A percentile compares a stretch with the other conserved stretches of the same genome.
These are phyloP conservation scores for Wallacemonas sp. DNA, from an alignment of 208 protist genomes.

Conservation along the genomic window DNA sequence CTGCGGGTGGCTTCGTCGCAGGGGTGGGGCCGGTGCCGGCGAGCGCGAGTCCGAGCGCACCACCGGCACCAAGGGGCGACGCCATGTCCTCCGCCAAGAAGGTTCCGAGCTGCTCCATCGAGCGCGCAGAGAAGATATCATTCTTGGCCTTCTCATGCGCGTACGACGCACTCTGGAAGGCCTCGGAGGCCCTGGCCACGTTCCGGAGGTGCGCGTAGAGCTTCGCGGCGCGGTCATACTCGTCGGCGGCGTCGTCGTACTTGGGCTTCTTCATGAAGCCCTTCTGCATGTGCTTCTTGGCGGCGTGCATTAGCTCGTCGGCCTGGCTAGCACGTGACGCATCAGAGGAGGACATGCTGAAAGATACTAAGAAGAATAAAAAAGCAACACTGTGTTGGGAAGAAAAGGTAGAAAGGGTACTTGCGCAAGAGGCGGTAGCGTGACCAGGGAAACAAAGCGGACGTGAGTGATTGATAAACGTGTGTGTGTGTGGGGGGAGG, in stretches of 20 bases:
- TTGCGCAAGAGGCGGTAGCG: neutral
- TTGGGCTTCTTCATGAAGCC: slow-evolving; percentile 54
- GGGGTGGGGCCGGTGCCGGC: neutral
- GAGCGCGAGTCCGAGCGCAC: slow-evolving; percentile 10
- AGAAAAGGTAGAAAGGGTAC: neutral
- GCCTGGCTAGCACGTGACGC: slow-evolving; percentile 37
- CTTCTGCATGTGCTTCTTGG: slow-evolving; percentile 57
- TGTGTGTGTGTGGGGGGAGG: too few species aligned
- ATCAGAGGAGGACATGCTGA: slow-evolving; percentile 11
- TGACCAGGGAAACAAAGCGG: neutral
- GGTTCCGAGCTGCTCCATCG: slow-evolving; percentile 47
- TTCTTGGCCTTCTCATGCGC: slow-evolving; percentile 56
- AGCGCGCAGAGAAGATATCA: slow-evolving; percentile 44
- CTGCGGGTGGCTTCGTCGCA: neutral
- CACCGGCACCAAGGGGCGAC: slow-evolving; percentile 9
- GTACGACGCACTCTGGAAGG: slow-evolving; percentile 43
- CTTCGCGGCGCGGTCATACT: slow-evolving; percentile 73
- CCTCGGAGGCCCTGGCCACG: slow-evolving; percentile 39
- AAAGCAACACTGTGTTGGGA: neutral
- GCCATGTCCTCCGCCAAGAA: slow-evolving; percentile 27
- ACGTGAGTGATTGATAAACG: neutral
- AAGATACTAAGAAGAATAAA: neutral
- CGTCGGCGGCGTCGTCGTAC: slow-evolving; percentile 59
- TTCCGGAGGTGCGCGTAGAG: slow-evolving; percentile 58
- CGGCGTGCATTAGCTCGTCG: slow-evolving; percentile 52